Evolutionary conservation across 108 stramenopile genomes (phyloP).

Genomic region (Schizochytrium sp.): DNA sequence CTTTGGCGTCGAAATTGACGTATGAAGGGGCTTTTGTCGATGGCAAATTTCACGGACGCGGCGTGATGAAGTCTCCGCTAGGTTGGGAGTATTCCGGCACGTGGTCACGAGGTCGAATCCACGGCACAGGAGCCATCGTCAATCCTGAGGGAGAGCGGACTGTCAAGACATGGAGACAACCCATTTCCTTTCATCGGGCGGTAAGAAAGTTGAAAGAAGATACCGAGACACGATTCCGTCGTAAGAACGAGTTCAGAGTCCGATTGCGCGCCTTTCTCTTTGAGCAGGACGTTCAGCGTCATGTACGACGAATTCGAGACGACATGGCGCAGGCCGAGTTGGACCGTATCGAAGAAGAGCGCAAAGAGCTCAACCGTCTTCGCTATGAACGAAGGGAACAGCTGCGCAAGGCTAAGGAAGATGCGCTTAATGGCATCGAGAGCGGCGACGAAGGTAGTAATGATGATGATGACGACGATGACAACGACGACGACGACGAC

Average conservation of each 20-base stretch:
- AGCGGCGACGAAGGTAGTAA: neutral
- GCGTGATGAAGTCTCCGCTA: slow-evolving; percentile 44
- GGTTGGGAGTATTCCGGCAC: slow-evolving; percentile 22
- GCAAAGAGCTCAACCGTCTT: neutral
- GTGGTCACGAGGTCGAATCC: slow-evolving; percentile 58
- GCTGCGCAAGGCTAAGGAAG: neutral
- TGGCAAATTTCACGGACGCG: slow-evolving; percentile 67
- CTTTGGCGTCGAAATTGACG: neutral
- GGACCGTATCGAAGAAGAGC: neutral
- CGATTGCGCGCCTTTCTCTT: slow-evolving; percentile 61
- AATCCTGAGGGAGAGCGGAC: neutral
- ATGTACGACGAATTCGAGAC: neutral
- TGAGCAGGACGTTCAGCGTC: slow-evolving; percentile 53
- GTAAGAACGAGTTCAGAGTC: slow-evolving; percentile 49
- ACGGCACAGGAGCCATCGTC: neutral
- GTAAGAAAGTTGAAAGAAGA: neutral
- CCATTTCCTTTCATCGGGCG: neutral
- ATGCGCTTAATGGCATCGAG: neutral
- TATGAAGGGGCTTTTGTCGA: slow-evolving; percentile 20
- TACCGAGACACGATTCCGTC: slow-evolving; percentile 35
- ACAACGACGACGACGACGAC: neutral
- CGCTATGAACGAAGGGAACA: neutral
- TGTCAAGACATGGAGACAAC: slow-evolving; percentile 27
- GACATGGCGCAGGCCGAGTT: neutral
- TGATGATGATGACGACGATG: neutral